Evolutionary conservation across 352 stramenopile species (phyloP).

Genomic region (Phytopythium kandeliae): DNA sequence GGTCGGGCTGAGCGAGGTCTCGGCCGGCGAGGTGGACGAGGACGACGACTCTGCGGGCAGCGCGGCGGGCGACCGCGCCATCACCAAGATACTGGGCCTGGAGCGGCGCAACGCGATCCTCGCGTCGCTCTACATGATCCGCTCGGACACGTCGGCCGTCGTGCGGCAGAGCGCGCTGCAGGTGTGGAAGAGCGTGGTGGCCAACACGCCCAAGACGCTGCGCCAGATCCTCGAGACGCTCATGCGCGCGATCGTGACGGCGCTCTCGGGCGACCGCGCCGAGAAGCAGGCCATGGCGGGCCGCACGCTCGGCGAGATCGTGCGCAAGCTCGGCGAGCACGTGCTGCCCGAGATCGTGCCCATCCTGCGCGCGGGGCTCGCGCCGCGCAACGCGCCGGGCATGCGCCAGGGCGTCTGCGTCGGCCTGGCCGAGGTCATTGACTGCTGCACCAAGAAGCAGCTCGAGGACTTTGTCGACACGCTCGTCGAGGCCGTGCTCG

Average conservation of each 20-base stretch:
- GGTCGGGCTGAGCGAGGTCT: constrained; percentile 59
- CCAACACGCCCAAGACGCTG: constrained; percentile 96
- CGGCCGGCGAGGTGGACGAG: constrained; percentile 65
- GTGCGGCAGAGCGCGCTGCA: constrained; percentile 97
- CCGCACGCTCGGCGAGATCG: constrained; percentile 97
- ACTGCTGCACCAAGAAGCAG: constrained; percentile 94
- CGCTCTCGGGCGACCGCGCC: constrained; percentile 87
- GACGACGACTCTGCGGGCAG: constrained; percentile 82
- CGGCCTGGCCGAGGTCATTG: constrained; percentile 97
- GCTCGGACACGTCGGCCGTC: constrained; percentile 94
- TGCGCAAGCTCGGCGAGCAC: constrained; percentile 98
- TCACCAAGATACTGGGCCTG: constrained; percentile 91
- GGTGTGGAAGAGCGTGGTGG: constrained; percentile 99
- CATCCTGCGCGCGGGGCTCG: constrained; percentile 94
- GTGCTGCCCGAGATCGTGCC: constrained; percentile 98
- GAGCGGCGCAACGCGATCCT: constrained; percentile 94
- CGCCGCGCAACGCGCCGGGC: constrained; percentile 47
- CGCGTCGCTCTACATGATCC: constrained; percentile 97
- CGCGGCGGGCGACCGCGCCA: constrained; percentile 76
- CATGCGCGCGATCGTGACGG: constrained; percentile 95
- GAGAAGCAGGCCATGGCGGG: constrained; percentile 90
- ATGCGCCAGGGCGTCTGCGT: constrained; percentile 95
- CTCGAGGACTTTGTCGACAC: constrained; percentile 97
- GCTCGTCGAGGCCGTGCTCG: constrained; percentile 96
- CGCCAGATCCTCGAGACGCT: constrained; percentile 97